Base-by-base conservation (phyloP, 2,329 filamentous ascomycete species). In the Sarocladiaceae sp. region DNA sequence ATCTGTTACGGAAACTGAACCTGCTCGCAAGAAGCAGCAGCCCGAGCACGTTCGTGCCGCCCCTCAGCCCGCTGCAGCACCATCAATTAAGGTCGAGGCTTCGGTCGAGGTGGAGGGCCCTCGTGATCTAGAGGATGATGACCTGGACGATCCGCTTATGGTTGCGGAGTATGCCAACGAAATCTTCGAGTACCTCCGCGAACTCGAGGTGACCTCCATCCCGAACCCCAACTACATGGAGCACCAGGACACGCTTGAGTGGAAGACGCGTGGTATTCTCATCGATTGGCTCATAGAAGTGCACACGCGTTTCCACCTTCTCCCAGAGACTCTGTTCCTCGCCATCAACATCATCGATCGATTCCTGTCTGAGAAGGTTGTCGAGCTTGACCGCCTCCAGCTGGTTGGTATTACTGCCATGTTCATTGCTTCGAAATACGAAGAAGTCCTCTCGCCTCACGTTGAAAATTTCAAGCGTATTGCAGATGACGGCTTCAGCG, bases 341-440 rank as follows among this genome's bases (percentile, higher is more conserved):
- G 87, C 92, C 42, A 90, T 97, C 79, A 99, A 97, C 80, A 91
- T 97, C 69, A 95, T 97, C 66, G 94, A 99, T 69, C 92, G 94
- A 55, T 99, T 97, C 77, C 82, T 99, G 44, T 97, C 93, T 0
- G 84, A 86, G 64, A 97, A 97, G 77, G 87, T 97, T 28, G 94
- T 99, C 42, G 90, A 96, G 72, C 84, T 99, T 44, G 93, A 97
- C 69, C 91, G 92, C 56, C 85, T 99, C 5, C 94, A 99, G 72
- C 82, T 99, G 8, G 94, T 99, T 54, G 94, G 94, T 64, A 92
- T 97, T 64, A 96, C 94, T 22, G 94, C 93, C 70, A 97, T 99
- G 94, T 97, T 97, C 76, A 96, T 97, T 65, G 94, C 94, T 12
- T 95, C 93, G 65, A 99, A 99, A 76, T 99, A 97, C 68, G 93